These are phyloP conservation scores for Trichoderma sp. DNA, from an alignment of 2,329 filamentous ascomycete species.

Conservation along the genomic window DNA sequence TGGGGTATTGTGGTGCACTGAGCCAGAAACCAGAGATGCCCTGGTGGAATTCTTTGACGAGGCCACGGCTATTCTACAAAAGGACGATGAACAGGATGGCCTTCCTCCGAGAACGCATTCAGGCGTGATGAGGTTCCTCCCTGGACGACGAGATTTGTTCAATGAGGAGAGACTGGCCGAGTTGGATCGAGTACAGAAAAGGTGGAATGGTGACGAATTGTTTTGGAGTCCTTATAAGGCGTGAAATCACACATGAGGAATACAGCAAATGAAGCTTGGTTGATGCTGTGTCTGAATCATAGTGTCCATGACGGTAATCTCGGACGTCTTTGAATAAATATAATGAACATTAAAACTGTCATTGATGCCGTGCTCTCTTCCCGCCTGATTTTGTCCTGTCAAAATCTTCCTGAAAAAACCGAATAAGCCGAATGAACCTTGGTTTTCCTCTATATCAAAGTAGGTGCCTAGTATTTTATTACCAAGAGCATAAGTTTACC, in stretches of 20 bases:
- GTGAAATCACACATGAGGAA: not conserved
- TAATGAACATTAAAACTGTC: not conserved
- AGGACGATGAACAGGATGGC: slow-evolving; percentile 16
- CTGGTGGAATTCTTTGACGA: slow-evolving; percentile 20
- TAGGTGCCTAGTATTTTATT: not conserved
- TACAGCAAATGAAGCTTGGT: not conserved
- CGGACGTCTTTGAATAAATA: not conserved
- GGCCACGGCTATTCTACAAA: slow-evolving; percentile 20
- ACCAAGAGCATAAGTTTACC: not conserved
- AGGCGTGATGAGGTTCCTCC: slow-evolving; percentile 29
- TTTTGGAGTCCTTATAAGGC: slow-evolving; percentile 32
- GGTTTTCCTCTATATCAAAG: not conserved
- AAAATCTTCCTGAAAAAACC: not conserved
- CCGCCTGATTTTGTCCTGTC: not conserved
- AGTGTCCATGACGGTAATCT: not conserved
- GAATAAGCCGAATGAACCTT: not conserved
- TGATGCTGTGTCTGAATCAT: not conserved
- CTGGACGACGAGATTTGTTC: slow-evolving; percentile 27
- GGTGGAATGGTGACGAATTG: slow-evolving; percentile 30
- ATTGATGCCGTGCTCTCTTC: not conserved
- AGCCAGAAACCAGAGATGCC: slow-evolving; percentile 18
- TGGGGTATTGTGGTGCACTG: slow-evolving; percentile 20
- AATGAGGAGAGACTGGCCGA: slow-evolving; percentile 23
- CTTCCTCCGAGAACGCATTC: slow-evolving; percentile 24
- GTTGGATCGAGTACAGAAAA: slow-evolving; percentile 26